Conservation (phyloP, 805 yeast species). For the Ogataea degrootiae region DNA sequence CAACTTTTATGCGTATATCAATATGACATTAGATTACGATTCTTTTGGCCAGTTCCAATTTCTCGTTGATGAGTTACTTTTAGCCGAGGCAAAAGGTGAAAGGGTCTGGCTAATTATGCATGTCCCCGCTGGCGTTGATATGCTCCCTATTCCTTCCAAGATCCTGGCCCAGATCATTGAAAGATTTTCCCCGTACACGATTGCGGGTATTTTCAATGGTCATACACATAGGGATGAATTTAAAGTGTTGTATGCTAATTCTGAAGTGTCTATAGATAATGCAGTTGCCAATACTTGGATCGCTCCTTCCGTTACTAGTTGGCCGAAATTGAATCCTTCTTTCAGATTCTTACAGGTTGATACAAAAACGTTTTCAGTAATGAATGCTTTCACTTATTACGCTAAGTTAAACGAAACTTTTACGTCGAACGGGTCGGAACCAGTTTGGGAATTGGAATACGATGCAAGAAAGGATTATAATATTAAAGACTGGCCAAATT, state of each 20-base stretch:
- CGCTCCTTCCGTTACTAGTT: constrained; percentile 63
- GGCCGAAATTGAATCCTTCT: constrained; percentile 55
- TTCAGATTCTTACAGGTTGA: constrained; percentile 74
- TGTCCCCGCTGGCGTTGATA: constrained; percentile 57
- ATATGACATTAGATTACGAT: constrained; percentile 46
- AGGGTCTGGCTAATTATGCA: constrained; percentile 74
- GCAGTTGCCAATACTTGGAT: constrained; percentile 60
- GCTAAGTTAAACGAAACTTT: constrained; percentile 57
- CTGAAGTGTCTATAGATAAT: constrained; percentile 29
- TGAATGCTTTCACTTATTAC: constrained; percentile 56
- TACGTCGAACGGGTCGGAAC: constrained; percentile 48
- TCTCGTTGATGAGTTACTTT: constrained; percentile 56
- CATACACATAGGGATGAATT: constrained; percentile 71
- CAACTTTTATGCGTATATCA: constrained; percentile 53
- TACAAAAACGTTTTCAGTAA: constrained; percentile 50
- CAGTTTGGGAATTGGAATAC: constrained; percentile 60
- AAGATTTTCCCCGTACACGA: constrained; percentile 63
- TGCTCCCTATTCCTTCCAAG: constrained; percentile 57
- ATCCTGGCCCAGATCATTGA: constrained; percentile 53
- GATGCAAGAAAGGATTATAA: constrained; percentile 58
- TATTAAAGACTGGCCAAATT: constrained; percentile 48
- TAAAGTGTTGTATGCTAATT: constrained; percentile 48
- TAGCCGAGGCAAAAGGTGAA: constrained; percentile 51
- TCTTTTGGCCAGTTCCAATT: constrained; percentile 60
- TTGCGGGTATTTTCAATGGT: constrained; percentile 67